Conservation (phyloP, 208 protist genomes). For the Trichomonas tenax region DNA sequence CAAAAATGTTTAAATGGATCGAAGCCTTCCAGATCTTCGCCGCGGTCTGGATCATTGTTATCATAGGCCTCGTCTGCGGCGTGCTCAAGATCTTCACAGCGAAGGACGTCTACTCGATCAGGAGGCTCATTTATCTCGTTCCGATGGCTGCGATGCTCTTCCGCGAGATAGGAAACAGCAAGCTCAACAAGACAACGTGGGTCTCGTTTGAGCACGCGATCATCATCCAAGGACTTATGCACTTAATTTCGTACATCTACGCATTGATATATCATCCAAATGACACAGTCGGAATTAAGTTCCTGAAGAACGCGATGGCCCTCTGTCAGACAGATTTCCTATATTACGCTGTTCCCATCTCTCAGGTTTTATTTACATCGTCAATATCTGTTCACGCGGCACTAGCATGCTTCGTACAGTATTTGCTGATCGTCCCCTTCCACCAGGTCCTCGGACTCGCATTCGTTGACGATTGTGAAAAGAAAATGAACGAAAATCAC, state of each 20-base stretch:
- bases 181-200: neutral
- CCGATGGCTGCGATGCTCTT: neutral
- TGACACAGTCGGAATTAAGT: neutral
- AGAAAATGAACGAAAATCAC: neutral
- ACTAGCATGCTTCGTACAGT: neutral
- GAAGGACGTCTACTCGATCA: neutral
- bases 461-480: neutral
- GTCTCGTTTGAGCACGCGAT: neutral
- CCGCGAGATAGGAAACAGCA: neutral
- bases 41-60: neutral
- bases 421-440: neutral
- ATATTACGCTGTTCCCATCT: neutral
- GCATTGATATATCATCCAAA: neutral
- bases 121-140: neutral
- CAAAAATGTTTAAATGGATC: neutral
- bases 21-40: neutral
- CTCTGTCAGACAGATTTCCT: neutral
- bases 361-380: neutral
- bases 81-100: neutral
- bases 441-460: neutral
- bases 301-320: neutral
- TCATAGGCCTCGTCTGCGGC: neutral
- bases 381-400: neutral
- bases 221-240: neutral
- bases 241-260: neutral